Percentiles rank a stretch among this genome's conserved stretches.
phyloP scores from a whole-genome alignment of 768 basidiomycete genomes.

The Crassisporium funariophilum region DNA sequence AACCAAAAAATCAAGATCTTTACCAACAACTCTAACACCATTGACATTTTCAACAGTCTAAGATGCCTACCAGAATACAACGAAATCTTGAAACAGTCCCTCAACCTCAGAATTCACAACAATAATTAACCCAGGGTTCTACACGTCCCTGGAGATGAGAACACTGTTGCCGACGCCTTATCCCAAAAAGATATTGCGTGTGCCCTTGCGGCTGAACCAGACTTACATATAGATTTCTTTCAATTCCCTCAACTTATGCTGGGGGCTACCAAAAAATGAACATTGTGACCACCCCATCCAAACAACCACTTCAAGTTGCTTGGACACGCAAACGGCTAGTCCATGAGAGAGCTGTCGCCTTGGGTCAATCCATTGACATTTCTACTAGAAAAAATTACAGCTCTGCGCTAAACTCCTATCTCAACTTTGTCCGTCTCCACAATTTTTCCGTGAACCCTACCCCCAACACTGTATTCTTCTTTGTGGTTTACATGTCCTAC shows the following conservation, averaged over 20 bases:
- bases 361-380: conserved; percentile 25
- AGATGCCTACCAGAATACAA: not conserved
- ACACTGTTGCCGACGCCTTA: conserved; percentile 35
- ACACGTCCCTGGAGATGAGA: conserved; percentile 33
- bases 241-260: not conserved
- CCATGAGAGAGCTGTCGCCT: conserved; percentile 24
- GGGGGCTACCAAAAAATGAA: not conserved
- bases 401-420: conserved; percentile 31
- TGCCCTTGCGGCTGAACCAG: not conserved
- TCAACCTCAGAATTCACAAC: conserved; percentile 29
- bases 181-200: conserved; percentile 17
- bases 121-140: conserved; percentile 20
- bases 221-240: not conserved
- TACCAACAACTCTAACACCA: not conserved
- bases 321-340: conserved; percentile 39
- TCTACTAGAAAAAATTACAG: conserved; percentile 21
- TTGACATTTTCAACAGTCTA: not conserved
- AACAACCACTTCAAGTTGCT: conserved; percentile 32
- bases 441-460: conserved; percentile 30
- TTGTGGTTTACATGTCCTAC: conserved; percentile 6
- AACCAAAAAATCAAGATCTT: not conserved
- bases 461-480: conserved; percentile 16
- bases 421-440: conserved; percentile 29
- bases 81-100: not conserved
- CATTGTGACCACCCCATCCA: conserved; percentile 8